Evolutionary conservation across 2,329 filamentous ascomycete species (phyloP).

Genomic region (Pseudocercospora fijiensis): DNA sequence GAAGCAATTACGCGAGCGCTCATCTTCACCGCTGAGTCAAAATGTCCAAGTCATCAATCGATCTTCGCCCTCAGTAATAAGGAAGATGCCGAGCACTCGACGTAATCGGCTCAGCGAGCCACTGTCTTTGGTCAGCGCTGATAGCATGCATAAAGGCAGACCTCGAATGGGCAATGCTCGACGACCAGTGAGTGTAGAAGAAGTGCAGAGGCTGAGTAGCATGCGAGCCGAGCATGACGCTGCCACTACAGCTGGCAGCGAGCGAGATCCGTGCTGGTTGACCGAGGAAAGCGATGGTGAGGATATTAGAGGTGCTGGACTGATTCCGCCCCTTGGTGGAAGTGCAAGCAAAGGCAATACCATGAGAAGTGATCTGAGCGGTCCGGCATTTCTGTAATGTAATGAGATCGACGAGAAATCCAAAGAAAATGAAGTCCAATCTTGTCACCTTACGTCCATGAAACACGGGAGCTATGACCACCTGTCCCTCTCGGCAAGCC

Average conservation of each 20-base stretch:
- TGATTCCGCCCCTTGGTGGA: slow-evolving; percentile 18
- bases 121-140: slow-evolving; percentile 30
- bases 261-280: slow-evolving; percentile 17
- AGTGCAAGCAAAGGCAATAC: slow-evolving; percentile 19
- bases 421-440: not conserved
- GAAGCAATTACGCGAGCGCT: slow-evolving; percentile 21
- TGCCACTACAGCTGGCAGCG: slow-evolving; percentile 24
- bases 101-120: slow-evolving; percentile 30
- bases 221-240: slow-evolving; percentile 29
- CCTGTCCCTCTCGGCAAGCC: not conserved
- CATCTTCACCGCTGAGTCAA: slow-evolving; percentile 31
- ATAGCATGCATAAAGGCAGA: slow-evolving; percentile 32
- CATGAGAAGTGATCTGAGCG: slow-evolving; percentile 26
- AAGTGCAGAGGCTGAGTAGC: slow-evolving; percentile 33
- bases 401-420: not conserved
- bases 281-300: slow-evolving; percentile 22
- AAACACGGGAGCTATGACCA: slow-evolving; percentile 6
- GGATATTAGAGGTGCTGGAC: slow-evolving; percentile 21
- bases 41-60: slow-evolving; percentile 13
- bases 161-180: slow-evolving; percentile 26
- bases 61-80: slow-evolving; percentile 5
- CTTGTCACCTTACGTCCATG: not conserved
- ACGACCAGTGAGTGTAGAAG: slow-evolving; percentile 28
- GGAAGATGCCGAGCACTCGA: slow-evolving; percentile 7
- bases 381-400: slow-evolving; percentile 29